Percentiles rank a stretch among this genome's conserved stretches.
Evolutionary conservation across 2,329 filamentous ascomycete genomes (phyloP).

Genomic region (Pseudogymnoascus sp.): DNA sequence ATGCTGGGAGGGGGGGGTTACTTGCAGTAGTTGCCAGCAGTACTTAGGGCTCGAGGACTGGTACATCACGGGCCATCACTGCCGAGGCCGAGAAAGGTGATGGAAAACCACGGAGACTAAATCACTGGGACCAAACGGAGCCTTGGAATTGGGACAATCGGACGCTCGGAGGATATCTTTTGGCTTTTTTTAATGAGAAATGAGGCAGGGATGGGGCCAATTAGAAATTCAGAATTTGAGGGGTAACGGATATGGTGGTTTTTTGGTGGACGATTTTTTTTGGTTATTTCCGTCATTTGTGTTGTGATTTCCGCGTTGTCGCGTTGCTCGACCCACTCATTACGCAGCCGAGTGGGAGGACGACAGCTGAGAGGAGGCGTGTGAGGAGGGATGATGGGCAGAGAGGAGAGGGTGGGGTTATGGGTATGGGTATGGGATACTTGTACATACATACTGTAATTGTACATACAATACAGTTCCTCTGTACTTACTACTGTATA

Average conservation of each 20-base stretch:
- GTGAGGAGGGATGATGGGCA: not conserved
- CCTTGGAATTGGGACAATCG: not conserved
- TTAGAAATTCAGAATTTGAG: not conserved
- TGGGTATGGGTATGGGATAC: not conserved
- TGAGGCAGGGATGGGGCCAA: not conserved
- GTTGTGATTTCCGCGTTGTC: not conserved
- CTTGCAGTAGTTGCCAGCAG: not conserved
- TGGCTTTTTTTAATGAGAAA: not conserved
- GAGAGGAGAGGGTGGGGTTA: not conserved
- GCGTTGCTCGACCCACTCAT: not conserved
- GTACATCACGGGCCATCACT: not conserved
- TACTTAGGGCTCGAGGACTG: not conserved
- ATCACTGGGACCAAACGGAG: not conserved
- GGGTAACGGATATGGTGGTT: not conserved
- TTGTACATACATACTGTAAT: not conserved
- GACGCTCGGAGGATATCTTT: not conserved
- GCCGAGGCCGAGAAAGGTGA: not conserved
- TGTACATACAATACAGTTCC: too few relatives aligned
- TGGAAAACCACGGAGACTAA: not conserved
- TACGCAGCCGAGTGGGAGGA: not conserved
- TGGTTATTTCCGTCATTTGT: not conserved
- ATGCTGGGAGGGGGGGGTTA: not conserved
- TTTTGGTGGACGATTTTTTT: not conserved
- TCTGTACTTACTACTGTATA: not conserved
- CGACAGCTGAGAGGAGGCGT: not conserved